These are phyloP conservation scores for Eremochloa ophiuroides DNA, from an alignment of 176 grass and related monocot species.

Conservation along the genomic window DNA sequence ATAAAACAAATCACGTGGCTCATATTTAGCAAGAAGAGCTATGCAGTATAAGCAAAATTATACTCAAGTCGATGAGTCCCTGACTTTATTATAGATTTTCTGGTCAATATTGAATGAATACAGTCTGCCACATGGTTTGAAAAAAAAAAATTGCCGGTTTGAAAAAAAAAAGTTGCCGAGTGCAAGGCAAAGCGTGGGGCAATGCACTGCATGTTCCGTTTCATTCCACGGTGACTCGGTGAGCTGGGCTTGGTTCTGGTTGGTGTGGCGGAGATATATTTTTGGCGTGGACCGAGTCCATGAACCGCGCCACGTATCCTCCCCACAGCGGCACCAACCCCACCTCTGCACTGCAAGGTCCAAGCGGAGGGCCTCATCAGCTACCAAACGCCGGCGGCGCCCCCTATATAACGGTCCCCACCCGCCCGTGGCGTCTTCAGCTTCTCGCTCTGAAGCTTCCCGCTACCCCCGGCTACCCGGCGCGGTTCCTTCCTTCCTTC, in stretches of 20 bases:
- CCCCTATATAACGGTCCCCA: constrained; percentile 32
- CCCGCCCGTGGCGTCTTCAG: constrained; percentile 8
- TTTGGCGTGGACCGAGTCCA: background rate
- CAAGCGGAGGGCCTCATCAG: too few relatives aligned
- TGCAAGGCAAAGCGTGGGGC: too few relatives aligned
- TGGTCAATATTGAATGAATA: too few relatives aligned
- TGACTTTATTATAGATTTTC: too few relatives aligned
- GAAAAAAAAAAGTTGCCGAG: too few relatives aligned
- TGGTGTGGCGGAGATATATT: constrained; percentile 7
- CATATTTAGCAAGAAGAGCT: too few relatives aligned
- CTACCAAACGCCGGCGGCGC: background rate
- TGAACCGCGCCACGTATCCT: background rate
- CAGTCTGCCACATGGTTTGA: too few relatives aligned
- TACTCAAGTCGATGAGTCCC: too few relatives aligned
- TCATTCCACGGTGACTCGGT: background rate
- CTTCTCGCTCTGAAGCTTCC: constrained; percentile 50
- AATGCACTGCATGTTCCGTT: background rate
- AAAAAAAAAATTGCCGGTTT: too few relatives aligned
- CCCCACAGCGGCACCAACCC: constrained; percentile 32
- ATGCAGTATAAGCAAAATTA: too few relatives aligned
- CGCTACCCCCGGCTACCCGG: background rate
- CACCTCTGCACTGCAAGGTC: background rate
- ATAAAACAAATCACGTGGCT: too few relatives aligned
- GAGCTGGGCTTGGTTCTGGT: background rate
- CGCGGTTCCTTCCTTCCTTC: background rate